Evolutionary conservation across 2,329 filamentous ascomycete species (phyloP), one percentile per base, ranked within the genome.

Genomic region (Fonsecaea monophora): DNA sequence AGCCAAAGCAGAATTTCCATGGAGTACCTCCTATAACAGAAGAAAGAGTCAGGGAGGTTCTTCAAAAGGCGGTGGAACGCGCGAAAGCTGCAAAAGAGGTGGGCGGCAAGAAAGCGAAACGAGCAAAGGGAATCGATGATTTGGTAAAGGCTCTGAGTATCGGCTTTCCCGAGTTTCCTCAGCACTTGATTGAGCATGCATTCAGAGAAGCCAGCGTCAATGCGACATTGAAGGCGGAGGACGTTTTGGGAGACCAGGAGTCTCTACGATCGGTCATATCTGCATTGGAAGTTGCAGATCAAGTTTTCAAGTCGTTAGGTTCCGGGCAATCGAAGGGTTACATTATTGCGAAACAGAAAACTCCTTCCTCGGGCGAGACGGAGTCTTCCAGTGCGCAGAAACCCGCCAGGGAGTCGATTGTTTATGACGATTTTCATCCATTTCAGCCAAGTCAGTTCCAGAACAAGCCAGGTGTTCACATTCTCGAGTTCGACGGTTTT

Each of bases 351-450:
- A 96, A 88, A 70, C 76, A 78, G 13, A 78, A 78, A 63, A 79
- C 78, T 58, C 73, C 80, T 12, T 70, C 73, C 12, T 70, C 75
- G 53, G 70, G 79, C 21, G 77, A 76, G 60, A 73, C 72, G 35
- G 75, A 74, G 50, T 12, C 60, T 34, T 77, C 79, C 9, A 79
- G 76, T 0, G 76, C 78, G 3, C 70, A 78, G 32, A 74, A 76
- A 7, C 72, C 77, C 56, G 71, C 72, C 66, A 76, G 73, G 58
- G 73, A 65, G 5, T 78, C 76, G 10, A 76, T 95, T 5, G 81
- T 96, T 1, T 99, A 97, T 75, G 91, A 97, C 62, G 95, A 99
- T 74, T 98, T 97, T 73, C 94, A 98, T 73, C 95, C 95, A 0
- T 98, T 98, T 77, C 82, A 90, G 45, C 95, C 95, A 0, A 82